These are phyloP conservation scores for Leccinum aurantiacum DNA, from an alignment of 768 basidiomycete species.

Conservation along the genomic window DNA sequence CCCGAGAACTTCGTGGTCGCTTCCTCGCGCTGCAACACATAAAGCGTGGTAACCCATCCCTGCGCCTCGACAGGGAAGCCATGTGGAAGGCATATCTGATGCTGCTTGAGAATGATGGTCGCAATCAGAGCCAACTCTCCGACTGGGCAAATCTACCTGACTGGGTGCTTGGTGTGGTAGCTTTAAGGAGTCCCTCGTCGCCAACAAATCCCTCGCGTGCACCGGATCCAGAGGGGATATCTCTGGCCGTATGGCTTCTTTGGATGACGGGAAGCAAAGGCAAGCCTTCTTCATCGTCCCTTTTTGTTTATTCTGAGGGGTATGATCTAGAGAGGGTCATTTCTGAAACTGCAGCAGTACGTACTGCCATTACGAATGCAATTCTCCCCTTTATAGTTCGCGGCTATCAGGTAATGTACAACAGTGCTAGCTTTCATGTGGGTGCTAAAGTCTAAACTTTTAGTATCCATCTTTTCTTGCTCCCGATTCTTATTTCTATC, in stretches of 20 bases:
- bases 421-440: not conserved
- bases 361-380: slow-evolving; percentile 30
- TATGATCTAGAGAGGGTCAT: slow-evolving; percentile 34
- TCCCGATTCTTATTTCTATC: slow-evolving; percentile 43
- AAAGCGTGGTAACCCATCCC: slow-evolving; percentile 24
- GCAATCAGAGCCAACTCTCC: slow-evolving; percentile 44
- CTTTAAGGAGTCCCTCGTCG: slow-evolving; percentile 10
- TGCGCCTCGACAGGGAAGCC: slow-evolving; percentile 36
- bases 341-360: slow-evolving; percentile 29
- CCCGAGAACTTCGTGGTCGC: slow-evolving; percentile 45
- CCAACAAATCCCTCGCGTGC: slow-evolving; percentile 19
- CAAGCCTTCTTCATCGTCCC: slow-evolving; percentile 18
- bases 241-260: slow-evolving; percentile 45
- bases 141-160: slow-evolving; percentile 40
- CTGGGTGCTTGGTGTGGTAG: slow-evolving; percentile 24
- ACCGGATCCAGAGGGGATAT: slow-evolving; percentile 37
- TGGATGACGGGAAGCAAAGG: slow-evolving; percentile 47
- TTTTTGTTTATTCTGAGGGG: slow-evolving; percentile 14
- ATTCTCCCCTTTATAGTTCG: slow-evolving; percentile 42
- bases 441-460: slow-evolving; percentile 6
- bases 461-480: slow-evolving; percentile 46
- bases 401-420: slow-evolving; percentile 39
- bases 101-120: slow-evolving; percentile 52
- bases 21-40: slow-evolving; percentile 44
- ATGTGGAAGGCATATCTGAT: slow-evolving; percentile 57